Conservation (phyloP, 2,329 filamentous ascomycete genomes). For the Chrysoporthe puriensis region DNA sequence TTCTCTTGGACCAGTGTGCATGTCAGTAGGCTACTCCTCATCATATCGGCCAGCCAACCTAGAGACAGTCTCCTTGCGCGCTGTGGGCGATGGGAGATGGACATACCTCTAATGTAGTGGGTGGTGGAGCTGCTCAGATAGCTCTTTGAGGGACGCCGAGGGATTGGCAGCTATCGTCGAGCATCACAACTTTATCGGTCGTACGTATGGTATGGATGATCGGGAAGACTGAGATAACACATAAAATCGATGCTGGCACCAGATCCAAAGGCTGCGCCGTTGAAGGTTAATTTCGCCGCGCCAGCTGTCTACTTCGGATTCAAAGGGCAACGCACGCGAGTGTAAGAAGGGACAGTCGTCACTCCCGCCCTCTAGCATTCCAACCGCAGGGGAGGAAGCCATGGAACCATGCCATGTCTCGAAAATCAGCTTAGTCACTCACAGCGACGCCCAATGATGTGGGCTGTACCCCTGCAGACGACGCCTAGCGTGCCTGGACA, state of each 20-base stretch:
- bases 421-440: neutral
- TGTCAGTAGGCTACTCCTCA: constrained; percentile 1
- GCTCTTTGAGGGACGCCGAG: constrained; percentile 1
- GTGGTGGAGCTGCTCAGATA: constrained; percentile 2
- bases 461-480: neutral
- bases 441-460: neutral
- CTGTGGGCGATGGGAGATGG: neutral
- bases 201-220: neutral
- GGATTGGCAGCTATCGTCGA: neutral
- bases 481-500: too few relatives aligned
- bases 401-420: neutral
- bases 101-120: neutral
- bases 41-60: too few relatives aligned
- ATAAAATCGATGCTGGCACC: neutral
- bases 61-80: too few relatives aligned
- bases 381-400: neutral
- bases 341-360: constrained; percentile 14
- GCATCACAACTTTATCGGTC: constrained; percentile 11
- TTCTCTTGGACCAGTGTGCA: neutral
- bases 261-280: neutral
- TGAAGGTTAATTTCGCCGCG: constrained; percentile 9
- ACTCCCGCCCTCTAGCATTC: constrained; percentile 1
- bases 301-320: constrained; percentile 12
- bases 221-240: neutral
- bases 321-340: neutral